These are phyloP conservation scores for Cutaneotrichosporon sp. DNA, from an alignment of 1,284 basidiomycete genomes.

Conservation along the genomic window DNA sequence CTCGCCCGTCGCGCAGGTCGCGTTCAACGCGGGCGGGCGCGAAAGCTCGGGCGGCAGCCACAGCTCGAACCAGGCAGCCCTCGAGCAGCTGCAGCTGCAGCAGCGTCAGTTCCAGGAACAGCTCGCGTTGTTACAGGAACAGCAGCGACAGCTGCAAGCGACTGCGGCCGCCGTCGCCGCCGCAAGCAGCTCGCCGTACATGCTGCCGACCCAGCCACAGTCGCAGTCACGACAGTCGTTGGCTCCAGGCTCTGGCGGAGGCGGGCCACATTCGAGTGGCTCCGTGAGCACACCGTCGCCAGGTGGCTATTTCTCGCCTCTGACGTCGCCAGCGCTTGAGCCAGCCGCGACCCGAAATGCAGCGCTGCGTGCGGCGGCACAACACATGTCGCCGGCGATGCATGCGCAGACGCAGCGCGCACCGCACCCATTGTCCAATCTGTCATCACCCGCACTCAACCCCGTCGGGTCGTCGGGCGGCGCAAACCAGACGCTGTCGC, in stretches of 20 bases:
- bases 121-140: constrained; percentile 35
- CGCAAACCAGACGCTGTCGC: constrained; percentile 44
- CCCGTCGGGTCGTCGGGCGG: constrained; percentile 42
- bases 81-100: constrained; percentile 43
- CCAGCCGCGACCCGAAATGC: constrained; percentile 34
- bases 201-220: constrained; percentile 12
- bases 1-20: constrained; percentile 26
- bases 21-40: constrained; percentile 12
- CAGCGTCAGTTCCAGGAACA: constrained; percentile 45
- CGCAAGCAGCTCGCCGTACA: constrained; percentile 23
- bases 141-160: constrained; percentile 39
- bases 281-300: constrained; percentile 25
- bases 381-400: constrained; percentile 20
- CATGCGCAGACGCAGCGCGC: constrained; percentile 19
- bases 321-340: constrained; percentile 56
- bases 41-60: too few relatives aligned
- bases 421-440: constrained; percentile 36
- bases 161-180: constrained; percentile 39
- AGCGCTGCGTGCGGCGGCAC: constrained; percentile 26
- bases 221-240: constrained; percentile 15
- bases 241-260: constrained; percentile 18
- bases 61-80: constrained; percentile 19
- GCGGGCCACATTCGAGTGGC: constrained; percentile 13
- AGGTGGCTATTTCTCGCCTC: constrained; percentile 54
- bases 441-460: constrained; percentile 41